Base-by-base conservation (phyloP, 2,329 filamentous ascomycete genomes). In the Chrysoporthe puriensis region DNA sequence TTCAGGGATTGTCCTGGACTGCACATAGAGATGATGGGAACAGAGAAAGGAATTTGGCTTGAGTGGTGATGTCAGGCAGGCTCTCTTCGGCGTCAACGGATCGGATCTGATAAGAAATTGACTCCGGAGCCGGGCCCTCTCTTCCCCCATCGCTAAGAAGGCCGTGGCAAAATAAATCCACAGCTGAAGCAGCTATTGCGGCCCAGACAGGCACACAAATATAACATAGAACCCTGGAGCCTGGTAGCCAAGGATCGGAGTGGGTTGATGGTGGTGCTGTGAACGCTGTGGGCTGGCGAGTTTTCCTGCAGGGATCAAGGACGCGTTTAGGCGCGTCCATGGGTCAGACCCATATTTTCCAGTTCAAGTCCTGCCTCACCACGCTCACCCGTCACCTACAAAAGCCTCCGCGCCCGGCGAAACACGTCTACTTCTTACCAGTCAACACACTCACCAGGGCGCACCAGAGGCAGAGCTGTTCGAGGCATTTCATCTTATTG, bases 41-140 rank as follows among this genome's bases (percentile, higher is more conserved):
- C 13, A 54, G 56, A 58, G 16, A 58, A 21, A 42, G 18, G 34
- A 36, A n/a, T 9, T 46, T 57, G 16, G 40, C 32, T 42, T 32
- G 44, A 42, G 52, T 59, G 62, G 62, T 64, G 54, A 64, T 64
- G 43, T 64, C 54, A 64, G 50, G 18, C 56, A 40, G 56, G 16
- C 56, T 58, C 56, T 42, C 26, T 26, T 26, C 56, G 56, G 56
- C 42, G 21, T 44, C 40, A 60, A 32, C 5, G n/a, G 11, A 3
- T 42, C 54, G 54, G 43, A 65, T 65, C 63, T 65, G 63, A 65
- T 65, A 60, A 65, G 63, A 64, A 44, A 57, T 64, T 44, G 26
- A 36, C 32, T 46, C 63, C 42, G 42, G 54, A 34, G 36, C 40
- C 36, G 32, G 62, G 50, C 62, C 36, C 36, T 43, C 21, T 36